These are phyloP conservation scores for Populus hybrid DNA, from an alignment of 441 rosid genomes.

Conservation along the genomic window DNA sequence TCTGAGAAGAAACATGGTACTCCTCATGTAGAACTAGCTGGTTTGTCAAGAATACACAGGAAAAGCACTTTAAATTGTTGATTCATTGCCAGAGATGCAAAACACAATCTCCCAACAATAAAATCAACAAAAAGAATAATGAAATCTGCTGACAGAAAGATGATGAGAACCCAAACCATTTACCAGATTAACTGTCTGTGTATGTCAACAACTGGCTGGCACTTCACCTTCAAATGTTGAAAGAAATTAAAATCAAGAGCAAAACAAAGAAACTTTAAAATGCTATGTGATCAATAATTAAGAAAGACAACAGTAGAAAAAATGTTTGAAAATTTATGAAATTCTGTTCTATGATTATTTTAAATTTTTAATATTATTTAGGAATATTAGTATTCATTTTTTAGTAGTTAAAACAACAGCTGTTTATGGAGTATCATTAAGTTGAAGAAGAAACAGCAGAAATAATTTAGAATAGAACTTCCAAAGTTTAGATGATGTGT, in stretches of 20 bases:
- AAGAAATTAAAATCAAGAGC: conserved; percentile 21
- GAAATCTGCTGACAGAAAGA: conserved; percentile 9
- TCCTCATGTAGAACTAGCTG: background rate
- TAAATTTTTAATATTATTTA: no score
- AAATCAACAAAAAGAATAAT: conserved; percentile 8
- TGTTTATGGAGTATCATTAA: background rate
- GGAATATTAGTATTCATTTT: background rate
- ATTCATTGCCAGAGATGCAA: background rate
- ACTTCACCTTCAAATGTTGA: conserved; percentile 66
- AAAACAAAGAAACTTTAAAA: background rate
- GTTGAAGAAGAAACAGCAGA: background rate
- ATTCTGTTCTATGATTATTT: no score
- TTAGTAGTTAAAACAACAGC: background rate
- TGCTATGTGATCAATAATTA: background rate
- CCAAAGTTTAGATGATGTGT: background rate
- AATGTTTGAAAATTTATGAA: background rate
- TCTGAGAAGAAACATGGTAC: background rate
- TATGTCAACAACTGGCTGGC: conserved; percentile 69
- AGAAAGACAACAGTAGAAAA: background rate
- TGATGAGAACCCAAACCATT: conserved; percentile 17
- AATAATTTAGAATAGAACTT: background rate
- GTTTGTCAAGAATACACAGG: background rate
- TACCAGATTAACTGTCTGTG: conserved; percentile 73
- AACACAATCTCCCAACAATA: background rate
- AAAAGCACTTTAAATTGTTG: no score